Conservation (phyloP, 2,329 filamentous ascomycete species). For the Rutstroemia sp. region DNA sequence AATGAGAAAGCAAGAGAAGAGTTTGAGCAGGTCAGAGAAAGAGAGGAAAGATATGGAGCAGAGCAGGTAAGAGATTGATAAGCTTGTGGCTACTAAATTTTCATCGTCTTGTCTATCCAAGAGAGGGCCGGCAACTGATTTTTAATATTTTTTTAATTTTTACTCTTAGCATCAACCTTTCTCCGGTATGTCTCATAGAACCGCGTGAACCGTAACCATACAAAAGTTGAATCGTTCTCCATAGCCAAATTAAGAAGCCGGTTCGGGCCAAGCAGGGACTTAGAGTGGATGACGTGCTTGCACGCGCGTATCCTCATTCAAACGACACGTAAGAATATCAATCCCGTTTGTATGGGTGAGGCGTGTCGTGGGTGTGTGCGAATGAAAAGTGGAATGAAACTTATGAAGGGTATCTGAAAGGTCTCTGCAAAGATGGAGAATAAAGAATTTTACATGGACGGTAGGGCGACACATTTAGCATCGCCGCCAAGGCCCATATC, state of each 20-base stretch:
- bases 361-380: not conserved
- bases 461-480: too few relatives aligned
- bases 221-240: not conserved
- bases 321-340: constrained; percentile 2
- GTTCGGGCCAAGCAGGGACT: not conserved
- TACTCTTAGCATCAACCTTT: not conserved
- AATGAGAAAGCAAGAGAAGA: not conserved
- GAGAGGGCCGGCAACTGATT: not conserved
- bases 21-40: not conserved
- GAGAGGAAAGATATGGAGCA: not conserved
- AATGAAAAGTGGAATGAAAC: not conserved
- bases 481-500: too few relatives aligned
- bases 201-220: not conserved
- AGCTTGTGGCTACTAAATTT: not conserved
- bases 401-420: too few relatives aligned
- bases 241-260: constrained; percentile 1
- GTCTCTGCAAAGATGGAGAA: too few relatives aligned
- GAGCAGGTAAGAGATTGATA: not conserved
- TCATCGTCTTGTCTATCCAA: not conserved
- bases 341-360: not conserved
- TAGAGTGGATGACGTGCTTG: constrained; percentile 9
- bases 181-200: not conserved
- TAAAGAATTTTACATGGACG: too few relatives aligned
- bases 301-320: constrained; percentile 1
- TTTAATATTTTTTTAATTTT: not conserved